phyloP scores from a whole-genome alignment of 257 asterid species.

The Misopates orontium region DNA sequence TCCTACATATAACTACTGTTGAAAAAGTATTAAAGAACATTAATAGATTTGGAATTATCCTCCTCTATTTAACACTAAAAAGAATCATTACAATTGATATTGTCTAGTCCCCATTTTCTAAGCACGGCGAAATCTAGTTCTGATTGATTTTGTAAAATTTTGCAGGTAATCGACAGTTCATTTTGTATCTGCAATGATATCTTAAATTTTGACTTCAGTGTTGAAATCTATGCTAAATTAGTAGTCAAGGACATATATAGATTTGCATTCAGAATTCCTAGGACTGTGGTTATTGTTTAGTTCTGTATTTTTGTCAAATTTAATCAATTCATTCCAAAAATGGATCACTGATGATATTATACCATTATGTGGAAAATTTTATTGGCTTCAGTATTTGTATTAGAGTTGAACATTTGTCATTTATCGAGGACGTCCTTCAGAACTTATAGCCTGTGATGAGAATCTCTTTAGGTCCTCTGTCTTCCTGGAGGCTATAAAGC shows the following conservation, averaged over 20 bases:
- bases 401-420: too few relatives aligned
- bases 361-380: too few relatives aligned
- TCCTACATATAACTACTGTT: slow-evolving; percentile 8
- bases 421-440: too few relatives aligned
- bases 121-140: slow-evolving; percentile 9
- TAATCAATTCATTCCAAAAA: too few relatives aligned
- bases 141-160: slow-evolving; percentile 16
- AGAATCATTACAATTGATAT: background rate
- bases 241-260: background rate
- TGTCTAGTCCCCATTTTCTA: slow-evolving; percentile 16
- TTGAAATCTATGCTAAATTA: background rate
- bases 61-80: background rate
- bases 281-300: background rate
- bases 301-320: background rate
- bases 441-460: too few relatives aligned
- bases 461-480: too few relatives aligned
- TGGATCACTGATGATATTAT: too few relatives aligned
- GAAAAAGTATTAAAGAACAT: background rate
- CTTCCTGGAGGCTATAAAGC: too few relatives aligned
- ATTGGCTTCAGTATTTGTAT: too few relatives aligned
- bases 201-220: background rate
- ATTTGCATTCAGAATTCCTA: background rate
- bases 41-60: background rate
- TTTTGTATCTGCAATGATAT: background rate
- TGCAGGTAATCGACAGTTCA: background rate